Evolutionary conservation across 2,329 filamentous ascomycete species (phyloP).

Genomic region (Colletotrichum sansevieriae): DNA sequence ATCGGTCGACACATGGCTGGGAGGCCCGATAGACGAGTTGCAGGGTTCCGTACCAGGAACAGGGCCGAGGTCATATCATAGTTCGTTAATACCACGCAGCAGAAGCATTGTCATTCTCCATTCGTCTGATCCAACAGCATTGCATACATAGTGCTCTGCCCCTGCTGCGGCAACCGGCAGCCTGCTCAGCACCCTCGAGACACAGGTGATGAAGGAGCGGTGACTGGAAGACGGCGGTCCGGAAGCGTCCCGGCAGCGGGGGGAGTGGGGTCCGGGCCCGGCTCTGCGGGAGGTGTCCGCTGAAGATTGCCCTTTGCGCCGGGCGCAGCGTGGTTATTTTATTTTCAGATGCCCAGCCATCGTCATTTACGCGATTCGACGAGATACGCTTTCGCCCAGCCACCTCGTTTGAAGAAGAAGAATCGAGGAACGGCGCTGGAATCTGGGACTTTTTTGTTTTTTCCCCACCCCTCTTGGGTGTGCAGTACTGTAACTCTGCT

Average conservation of each 20-base stretch:
- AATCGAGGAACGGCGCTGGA: no score
- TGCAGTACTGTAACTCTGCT: no score
- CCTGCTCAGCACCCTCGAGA: no score
- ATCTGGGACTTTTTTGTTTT: background rate
- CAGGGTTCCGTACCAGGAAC: background rate
- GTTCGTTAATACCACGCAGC: slow-evolving; percentile 3
- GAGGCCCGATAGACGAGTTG: background rate
- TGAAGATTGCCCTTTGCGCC: background rate
- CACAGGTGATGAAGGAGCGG: background rate
- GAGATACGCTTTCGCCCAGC: slow-evolving; percentile 17
- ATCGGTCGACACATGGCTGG: background rate
- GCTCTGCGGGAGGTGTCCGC: background rate
- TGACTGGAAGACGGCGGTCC: slow-evolving; percentile 7
- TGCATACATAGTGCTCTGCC: background rate
- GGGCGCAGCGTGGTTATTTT: background rate
- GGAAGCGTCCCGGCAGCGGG: slow-evolving; percentile 23
- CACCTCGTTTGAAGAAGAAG: slow-evolving; percentile 7
- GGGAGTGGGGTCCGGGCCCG: slow-evolving; percentile 6
- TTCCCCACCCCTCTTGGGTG: background rate
- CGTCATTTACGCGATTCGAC: slow-evolving; percentile 21
- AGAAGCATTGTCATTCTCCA: background rate
- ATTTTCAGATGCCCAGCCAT: slow-evolving; percentile 26
- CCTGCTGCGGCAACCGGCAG: no score
- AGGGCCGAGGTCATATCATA: background rate
- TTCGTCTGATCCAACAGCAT: accelerated